A percentile compares a stretch with the other conserved stretches of the same genome.
Evolutionary conservation across 73 alveolate species (phyloP).

Genomic region (Symbiodinium natans): DNA sequence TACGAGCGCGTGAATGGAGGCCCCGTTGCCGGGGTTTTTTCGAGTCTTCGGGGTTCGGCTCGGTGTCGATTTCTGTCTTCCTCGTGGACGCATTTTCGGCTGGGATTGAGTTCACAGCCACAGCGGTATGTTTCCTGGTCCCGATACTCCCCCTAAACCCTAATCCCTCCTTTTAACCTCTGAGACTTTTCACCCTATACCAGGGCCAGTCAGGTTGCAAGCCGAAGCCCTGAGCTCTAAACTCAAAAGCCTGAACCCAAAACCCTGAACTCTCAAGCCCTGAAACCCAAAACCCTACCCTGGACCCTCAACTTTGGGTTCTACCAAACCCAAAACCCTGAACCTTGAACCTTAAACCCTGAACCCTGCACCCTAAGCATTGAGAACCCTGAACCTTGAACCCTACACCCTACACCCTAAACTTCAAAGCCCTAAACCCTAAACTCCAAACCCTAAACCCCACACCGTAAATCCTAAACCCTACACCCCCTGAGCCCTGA

Average conservation of each 20-base stretch:
- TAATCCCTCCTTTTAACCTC: too few species aligned
- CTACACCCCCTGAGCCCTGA: background rate
- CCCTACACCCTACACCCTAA: background rate
- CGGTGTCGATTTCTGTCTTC: background rate
- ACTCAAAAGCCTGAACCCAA: too few species aligned
- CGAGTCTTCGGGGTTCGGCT: background rate
- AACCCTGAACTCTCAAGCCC: too few species aligned
- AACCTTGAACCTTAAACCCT: background rate
- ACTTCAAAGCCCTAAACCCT: background rate
- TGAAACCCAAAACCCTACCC: too few species aligned
- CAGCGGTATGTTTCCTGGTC: background rate
- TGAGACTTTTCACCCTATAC: too few species aligned
- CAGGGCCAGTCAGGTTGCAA: too few species aligned
- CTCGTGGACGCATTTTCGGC: background rate
- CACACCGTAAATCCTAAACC: background rate
- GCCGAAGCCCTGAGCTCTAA: too few species aligned
- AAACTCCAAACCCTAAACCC: background rate
- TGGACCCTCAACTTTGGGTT: too few species aligned
- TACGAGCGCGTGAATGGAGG: constrained; percentile 12
- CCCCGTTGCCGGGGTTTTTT: background rate
- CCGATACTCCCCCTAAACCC: too few species aligned
- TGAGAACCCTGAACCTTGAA: background rate
- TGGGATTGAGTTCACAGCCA: background rate
- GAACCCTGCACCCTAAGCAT: background rate
- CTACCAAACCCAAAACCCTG: background rate